A percentile compares a stretch with the other conserved stretches of the same genome.
phyloP scores from a whole-genome alignment of 2,329 filamentous ascomycete species.

The Alternaria sp. region DNA sequence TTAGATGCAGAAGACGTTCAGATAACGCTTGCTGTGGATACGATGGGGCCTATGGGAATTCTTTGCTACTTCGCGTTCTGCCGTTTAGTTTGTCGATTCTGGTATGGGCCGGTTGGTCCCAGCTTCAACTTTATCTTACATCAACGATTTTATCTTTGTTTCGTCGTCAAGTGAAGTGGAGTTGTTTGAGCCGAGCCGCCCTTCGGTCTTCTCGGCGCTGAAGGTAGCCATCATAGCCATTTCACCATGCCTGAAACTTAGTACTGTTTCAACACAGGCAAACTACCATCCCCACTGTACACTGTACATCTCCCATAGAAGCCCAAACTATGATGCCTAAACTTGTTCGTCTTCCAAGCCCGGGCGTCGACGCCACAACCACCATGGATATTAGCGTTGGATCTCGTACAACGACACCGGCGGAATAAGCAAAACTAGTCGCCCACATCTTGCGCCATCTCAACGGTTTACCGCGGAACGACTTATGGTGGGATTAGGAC shows the following conservation, averaged over 20 bases:
- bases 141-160: neutral
- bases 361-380: neutral
- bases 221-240: neutral
- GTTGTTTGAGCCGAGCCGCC: neutral
- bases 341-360: neutral
- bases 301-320: too few species aligned
- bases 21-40: slow-evolving; percentile 9
- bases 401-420: slow-evolving; percentile 6
- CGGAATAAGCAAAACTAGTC: neutral
- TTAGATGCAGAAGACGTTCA: slow-evolving; percentile 10
- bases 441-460: neutral
- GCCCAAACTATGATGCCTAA: neutral
- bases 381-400: neutral
- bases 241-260: neutral
- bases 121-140: slow-evolving; percentile 14
- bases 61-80: slow-evolving; percentile 2
- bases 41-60: slow-evolving; percentile 2
- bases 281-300: neutral
- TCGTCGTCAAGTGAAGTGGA: neutral
- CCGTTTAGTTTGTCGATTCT: neutral
- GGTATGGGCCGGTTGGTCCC: slow-evolving; percentile 1
- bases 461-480: neutral
- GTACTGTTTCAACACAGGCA: neutral
- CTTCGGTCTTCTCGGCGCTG: neutral
- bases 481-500: neutral